Evolutionary conservation across 2,329 filamentous ascomycete species (phyloP), one percentile per base, ranked within the genome.

Genomic region (Chaetomiaceae sp.): DNA sequence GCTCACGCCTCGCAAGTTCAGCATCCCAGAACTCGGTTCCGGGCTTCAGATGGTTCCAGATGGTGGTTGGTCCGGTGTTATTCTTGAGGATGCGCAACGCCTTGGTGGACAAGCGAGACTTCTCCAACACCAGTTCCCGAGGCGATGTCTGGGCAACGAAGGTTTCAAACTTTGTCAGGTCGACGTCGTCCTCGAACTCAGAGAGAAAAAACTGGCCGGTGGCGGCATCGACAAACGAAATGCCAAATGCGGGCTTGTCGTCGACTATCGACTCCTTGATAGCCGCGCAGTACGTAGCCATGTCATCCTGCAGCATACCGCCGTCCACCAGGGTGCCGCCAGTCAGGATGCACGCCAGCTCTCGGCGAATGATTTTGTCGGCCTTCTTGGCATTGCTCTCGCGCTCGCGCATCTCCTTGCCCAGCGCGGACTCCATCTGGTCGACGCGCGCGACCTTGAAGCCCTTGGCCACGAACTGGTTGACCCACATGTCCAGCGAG

Each of bases 331-430:
- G 77, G 0, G 93, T 98, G 26, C 93, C 93, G 6, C 84, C 83
- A 0, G 93, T 98, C 22, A 98, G 74, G 11, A 98, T 88, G 58
- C 88, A 93, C 1, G 90, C 84, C 29, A 98, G 73, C 65, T 98
- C 89, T 62, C 93, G 81, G 38, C 82, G 84, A 57, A 98, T 98
- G 58, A 98, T 83, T 65, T 97, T 96, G 65, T 96, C 90, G 27
- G 83, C 84, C 64, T 90, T 93, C 65, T 77, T 72, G 46, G 68
- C 61, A 59, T 83, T 86, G 47, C 75, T 78, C 52, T 86, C 87
- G 39, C 91, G 80, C 66, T 98, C 93, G n/a, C 93, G 84, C 93
- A 98, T 97, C 66, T 98, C 91, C 64, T 98, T 98, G 48, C 84
- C 90, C 8, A 98, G 71, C 2, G 93, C 93, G 27, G 89, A 95